These are phyloP conservation scores for Penicillium italicum DNA, from an alignment of 2,329 filamentous ascomycete genomes.

Conservation along the genomic window DNA sequence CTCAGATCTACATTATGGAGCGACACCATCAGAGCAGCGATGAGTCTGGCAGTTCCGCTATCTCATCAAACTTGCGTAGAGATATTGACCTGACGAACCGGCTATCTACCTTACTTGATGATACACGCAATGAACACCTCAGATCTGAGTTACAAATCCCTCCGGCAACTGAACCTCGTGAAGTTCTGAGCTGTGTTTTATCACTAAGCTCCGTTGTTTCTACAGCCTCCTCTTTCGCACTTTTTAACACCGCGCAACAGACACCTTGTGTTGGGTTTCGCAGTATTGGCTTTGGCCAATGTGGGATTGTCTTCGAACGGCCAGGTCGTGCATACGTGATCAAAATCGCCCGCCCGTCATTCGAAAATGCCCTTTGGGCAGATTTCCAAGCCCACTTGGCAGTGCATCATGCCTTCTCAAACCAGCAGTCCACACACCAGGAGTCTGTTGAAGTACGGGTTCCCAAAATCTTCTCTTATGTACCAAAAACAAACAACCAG, in stretches of 20 bases:
- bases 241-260: neutral
- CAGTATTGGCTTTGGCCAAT: conserved; percentile 13
- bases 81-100: too few relatives aligned
- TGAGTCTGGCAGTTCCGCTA: too few relatives aligned
- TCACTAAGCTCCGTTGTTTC: neutral
- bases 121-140: too few relatives aligned
- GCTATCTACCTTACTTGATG: too few relatives aligned
- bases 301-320: conserved; percentile 12
- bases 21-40: too few relatives aligned
- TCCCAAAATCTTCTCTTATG: conserved; percentile 9
- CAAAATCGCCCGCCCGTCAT: conserved; percentile 9
- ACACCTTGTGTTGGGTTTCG: neutral
- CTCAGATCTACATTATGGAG: too few relatives aligned
- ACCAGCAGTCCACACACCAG: neutral
- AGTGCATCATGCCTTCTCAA: too few relatives aligned
- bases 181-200: neutral
- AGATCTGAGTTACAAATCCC: too few relatives aligned
- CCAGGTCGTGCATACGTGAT: neutral
- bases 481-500: neutral
- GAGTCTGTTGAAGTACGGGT: neutral
- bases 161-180: too few relatives aligned
- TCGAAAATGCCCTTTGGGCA: conserved; percentile 9
- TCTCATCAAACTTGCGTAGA: too few relatives aligned
- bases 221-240: neutral
- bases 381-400: conserved; percentile 10